phyloP scores from a whole-genome alignment of 2,329 filamentous ascomycete genomes.

The Fusarium sp. region DNA sequence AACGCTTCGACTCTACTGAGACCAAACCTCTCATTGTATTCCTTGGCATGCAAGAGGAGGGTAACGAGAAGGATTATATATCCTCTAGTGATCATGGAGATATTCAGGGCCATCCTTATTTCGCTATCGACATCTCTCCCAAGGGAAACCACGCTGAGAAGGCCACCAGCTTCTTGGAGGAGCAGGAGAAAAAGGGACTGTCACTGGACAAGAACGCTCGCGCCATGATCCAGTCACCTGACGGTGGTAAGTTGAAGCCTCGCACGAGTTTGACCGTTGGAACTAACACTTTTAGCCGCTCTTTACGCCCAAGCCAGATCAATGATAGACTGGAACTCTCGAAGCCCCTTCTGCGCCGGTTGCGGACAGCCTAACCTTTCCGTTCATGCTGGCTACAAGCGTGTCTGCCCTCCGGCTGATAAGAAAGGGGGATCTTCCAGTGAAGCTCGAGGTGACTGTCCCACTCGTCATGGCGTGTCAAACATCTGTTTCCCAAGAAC shows the following conservation, averaged over 20 bases:
- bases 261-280: neutral
- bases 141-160: constrained; percentile 70
- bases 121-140: constrained; percentile 89
- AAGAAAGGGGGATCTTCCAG: constrained; percentile 58
- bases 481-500: constrained; percentile 94
- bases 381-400: constrained; percentile 83
- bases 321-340: constrained; percentile 91
- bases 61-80: constrained; percentile 54
- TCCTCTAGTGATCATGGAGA: constrained; percentile 64
- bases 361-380: constrained; percentile 87
- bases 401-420: constrained; percentile 80
- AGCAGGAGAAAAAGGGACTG: constrained; percentile 65
- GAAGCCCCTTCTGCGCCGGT: constrained; percentile 90
- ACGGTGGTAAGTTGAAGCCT: constrained; percentile 63
- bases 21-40: constrained; percentile 81
- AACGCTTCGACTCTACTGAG: constrained; percentile 77
- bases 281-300: constrained; percentile 68
- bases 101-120: constrained; percentile 85
- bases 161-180: constrained; percentile 61
- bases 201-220: constrained; percentile 75
- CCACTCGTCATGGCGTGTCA: constrained; percentile 84
- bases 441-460: constrained; percentile 74
- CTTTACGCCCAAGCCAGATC: constrained; percentile 91
- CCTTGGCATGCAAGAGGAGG: constrained; percentile 80
- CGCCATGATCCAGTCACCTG: constrained; percentile 67